Evolutionary conservation across 176 grass and related monocot species (phyloP), one percentile per base, ranked within the genome.

Genomic region (Oropetium thomaeum): DNA sequence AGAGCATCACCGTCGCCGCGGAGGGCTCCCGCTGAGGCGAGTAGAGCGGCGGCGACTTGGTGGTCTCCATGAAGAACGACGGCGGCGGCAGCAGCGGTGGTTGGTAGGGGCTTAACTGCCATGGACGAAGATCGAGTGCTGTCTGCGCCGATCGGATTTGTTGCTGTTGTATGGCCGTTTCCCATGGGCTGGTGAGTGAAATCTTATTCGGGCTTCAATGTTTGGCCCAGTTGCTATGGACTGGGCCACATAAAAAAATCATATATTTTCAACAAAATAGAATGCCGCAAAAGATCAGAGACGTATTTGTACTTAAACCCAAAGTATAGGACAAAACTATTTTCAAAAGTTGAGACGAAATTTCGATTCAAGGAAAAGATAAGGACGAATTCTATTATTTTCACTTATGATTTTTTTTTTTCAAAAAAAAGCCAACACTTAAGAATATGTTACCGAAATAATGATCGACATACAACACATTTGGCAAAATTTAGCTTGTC

Each of bases 1-100:
- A 97, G 34, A 97, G 88, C 51, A 89, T 68, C 65, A 93, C 88
- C 32, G 74, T 83, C 19, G 52, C 74, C 3, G 39, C 31, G 10
- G 74, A 52, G 58, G 85, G 73, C 66, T 87, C 73, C 67, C 49
- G 73, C 67, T 59, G 74, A 59, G 79, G 79, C 22, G 79, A 86
- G 65, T 70, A 81, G 5, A 32, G 73, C 72, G 73, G 67, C 49
- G 73, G 67, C 40, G 79, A 78, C 62, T 87, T 87, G 60, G 32
- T 78, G 40, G 65, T 87, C 73, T 82, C 85, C 85, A 82, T 87
- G 73, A 66, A 57, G 29, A 7, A 13, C n/a, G 30, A 65, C 35
- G 71, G 76, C 55, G 58, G 61, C 30, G 66, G 54, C 5, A n/a
- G n/a, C n/a, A n/a, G n/a, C n/a, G n/a, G n/a, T 38, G 58, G 59